Base-by-base conservation (phyloP, 805 yeast genomes). In the Alloascoidea africana region DNA sequence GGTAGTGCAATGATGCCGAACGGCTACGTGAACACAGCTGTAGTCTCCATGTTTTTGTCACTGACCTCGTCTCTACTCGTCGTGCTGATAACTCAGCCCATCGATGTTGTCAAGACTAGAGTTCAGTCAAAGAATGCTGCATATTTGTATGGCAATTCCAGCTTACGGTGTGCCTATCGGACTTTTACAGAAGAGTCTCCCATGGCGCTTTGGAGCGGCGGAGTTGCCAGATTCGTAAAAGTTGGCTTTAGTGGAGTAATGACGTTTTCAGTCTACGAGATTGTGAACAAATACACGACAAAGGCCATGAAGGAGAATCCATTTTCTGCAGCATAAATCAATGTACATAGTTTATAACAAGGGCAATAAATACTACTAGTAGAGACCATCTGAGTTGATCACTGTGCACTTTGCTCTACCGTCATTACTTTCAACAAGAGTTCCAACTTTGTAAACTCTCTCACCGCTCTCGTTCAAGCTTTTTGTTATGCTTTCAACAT, bases 31-130 rank as follows among this genome's bases (percentile, higher is more conserved):
- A n/a, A n/a, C n/a, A n/a, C n/a, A n/a, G n/a, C n/a, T n/a, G n/a
- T n/a, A n/a, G n/a, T 23, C n/a, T 23, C 30, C n/a, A 23, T 23
- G 30, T 23, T 23, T 8, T 8, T 23, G 8, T 23, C 30, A 8
- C n/a, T 23, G 30, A 8, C 30, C n/a, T 23, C 30, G 13, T 23
- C 30, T 8, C 13, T n/a, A n/a, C n/a, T 23, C 0, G 93, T 83
- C 18, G 81, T 84, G 16, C 73, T 70, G 0, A 60, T 70, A 0
- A 87, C 95, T 0, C 97, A 85, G 58, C 96, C 96, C 0, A 61
- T 87, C 18, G 96, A 87, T 58, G 83, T 84, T 2, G 58, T 87
- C 36, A 87, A 87, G 59, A 73, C 96, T 2, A 70, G 94, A 50
- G 72, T 86, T 72, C 96, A 86, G 56, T 72, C 85, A n/a, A 46